A percentile compares a stretch with the other conserved stretches of the same genome.
Evolutionary conservation across 495 filamentous ascomycete species (phyloP).

Genomic region (Lophiotrema nucula): DNA sequence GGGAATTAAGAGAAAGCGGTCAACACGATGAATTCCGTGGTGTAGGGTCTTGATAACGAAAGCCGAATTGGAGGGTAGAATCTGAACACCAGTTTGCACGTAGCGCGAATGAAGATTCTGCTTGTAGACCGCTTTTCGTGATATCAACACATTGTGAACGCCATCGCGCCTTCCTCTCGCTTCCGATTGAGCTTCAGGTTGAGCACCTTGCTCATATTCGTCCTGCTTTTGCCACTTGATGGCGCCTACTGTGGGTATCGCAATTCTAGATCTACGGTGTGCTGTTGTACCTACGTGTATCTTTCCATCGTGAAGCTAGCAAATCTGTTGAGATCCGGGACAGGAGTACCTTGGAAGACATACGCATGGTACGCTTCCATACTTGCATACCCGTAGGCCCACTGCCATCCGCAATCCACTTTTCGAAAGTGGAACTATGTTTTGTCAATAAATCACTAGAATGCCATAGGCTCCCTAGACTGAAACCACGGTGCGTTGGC

Average conservation of each 20-base stretch:
- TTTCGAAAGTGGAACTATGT: not conserved
- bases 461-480: conserved; percentile 12
- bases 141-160: not conserved
- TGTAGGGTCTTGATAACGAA: conserved; percentile 8
- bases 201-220: not conserved
- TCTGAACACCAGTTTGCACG: no score
- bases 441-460: not conserved
- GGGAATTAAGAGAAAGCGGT: conserved; percentile 18
- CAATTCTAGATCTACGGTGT: no score
- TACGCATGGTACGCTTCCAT: no score
- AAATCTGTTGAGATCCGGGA: not conserved
- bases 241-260: no score
- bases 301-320: not conserved
- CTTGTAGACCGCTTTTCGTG: no score
- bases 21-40: conserved; percentile 4
- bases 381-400: conserved; percentile 1
- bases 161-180: not conserved
- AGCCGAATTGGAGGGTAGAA: conserved; percentile 10
- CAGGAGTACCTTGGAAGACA: no score
- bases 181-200: not conserved
- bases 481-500: conserved; percentile 23
- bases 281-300: not conserved
- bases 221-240: not conserved
- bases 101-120: no score
- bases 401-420: not conserved